These are phyloP conservation scores for Colletotrichum filicis DNA, from an alignment of 2,329 filamentous ascomycete species.

Conservation along the genomic window DNA sequence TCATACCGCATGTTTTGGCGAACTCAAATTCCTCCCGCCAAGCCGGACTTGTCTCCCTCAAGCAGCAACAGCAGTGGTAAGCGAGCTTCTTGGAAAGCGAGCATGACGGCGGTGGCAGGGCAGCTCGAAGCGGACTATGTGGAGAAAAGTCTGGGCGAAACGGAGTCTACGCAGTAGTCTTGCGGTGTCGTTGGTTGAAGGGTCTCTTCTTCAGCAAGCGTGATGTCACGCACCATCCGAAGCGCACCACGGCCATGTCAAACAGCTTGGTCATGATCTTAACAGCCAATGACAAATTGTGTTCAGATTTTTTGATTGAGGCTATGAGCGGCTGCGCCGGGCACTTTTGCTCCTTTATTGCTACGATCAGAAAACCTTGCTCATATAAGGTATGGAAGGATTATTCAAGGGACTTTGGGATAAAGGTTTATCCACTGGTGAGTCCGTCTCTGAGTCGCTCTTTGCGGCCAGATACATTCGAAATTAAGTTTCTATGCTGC, in stretches of 20 bases:
- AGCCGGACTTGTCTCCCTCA: neutral
- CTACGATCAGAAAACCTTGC: neutral
- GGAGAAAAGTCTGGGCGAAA: neutral
- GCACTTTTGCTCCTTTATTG: neutral
- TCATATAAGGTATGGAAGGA: neutral
- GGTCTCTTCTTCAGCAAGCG: neutral
- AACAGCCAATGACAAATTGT: neutral
- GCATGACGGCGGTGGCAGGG: neutral
- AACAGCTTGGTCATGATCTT: neutral
- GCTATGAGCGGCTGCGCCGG: neutral
- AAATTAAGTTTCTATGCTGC: neutral
- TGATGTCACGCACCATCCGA: neutral
- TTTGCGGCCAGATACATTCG: neutral
- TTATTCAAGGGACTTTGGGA: neutral
- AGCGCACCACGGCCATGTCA: neutral
- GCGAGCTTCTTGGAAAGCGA: neutral
- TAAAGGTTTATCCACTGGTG: neutral
- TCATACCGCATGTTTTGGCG: conserved; percentile 5
- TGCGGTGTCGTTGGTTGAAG: neutral
- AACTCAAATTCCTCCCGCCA: neutral
- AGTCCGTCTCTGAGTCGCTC: neutral
- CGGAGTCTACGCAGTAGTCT: neutral
- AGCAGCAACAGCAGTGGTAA: neutral
- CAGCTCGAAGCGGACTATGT: neutral
- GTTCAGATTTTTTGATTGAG: neutral